Evolutionary conservation across 1,284 basidiomycete genomes (phyloP).

Genomic region (Rhodotorula mucilaginosa): DNA sequence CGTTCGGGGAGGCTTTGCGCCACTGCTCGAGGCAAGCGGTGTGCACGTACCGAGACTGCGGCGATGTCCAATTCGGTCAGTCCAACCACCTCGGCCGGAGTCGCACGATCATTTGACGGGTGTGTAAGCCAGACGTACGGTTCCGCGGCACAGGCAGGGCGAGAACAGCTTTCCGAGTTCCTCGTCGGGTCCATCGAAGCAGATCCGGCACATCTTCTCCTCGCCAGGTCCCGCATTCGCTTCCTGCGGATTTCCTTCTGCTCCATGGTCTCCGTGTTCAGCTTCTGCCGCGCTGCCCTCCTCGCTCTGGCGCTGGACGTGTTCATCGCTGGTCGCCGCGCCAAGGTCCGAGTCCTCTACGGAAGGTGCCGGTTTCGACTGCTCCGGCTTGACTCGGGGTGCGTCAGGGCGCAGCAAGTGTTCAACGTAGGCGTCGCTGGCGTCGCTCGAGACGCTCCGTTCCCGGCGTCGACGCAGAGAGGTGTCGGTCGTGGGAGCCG

Average conservation of each 20-base stretch:
- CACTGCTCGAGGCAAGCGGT: slow-evolving; percentile 25
- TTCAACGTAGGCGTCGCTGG: not conserved
- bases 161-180: slow-evolving; percentile 27
- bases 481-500: not conserved
- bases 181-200: slow-evolving; percentile 31
- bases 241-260: not conserved
- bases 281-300: too few relatives aligned
- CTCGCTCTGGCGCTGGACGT: too few relatives aligned
- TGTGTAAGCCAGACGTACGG: not conserved
- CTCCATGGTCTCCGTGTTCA: not conserved
- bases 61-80: not conserved
- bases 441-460: not conserved
- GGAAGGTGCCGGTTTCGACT: not conserved
- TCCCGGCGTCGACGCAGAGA: not conserved
- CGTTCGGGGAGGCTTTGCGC: slow-evolving; percentile 15
- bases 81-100: not conserved
- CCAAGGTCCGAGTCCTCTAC: not conserved
- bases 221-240: not conserved
- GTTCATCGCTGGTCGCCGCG: too few relatives aligned
- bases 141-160: slow-evolving; percentile 31
- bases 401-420: slow-evolving; percentile 5
- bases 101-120: too few relatives aligned
- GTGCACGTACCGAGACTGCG: slow-evolving; percentile 28
- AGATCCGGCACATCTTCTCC: slow-evolving; percentile 29
- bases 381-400: not conserved